Percentiles rank a stretch among this genome's conserved stretches.
These are phyloP conservation scores for Phtheirospermum japonicum DNA, from an alignment of 257 asterid species.

Conservation along the genomic window DNA sequence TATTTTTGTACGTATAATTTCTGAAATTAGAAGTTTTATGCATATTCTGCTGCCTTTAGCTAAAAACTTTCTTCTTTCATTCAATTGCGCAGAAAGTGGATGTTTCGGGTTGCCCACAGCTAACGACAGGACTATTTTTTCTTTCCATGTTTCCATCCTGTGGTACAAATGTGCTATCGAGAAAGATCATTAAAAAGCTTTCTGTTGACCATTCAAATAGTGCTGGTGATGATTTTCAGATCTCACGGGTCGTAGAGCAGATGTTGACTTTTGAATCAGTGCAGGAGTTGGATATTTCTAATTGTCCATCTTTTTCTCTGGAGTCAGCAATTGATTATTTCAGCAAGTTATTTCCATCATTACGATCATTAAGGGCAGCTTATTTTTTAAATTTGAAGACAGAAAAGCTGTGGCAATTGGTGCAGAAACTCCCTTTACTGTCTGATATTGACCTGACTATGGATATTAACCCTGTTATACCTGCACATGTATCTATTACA, in stretches of 20 bases:
- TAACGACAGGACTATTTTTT: conserved; percentile 49
- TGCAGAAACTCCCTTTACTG: conserved; percentile 53
- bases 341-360: conserved; percentile 71
- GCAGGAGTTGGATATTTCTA: conserved; percentile 77
- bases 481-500: conserved; percentile 45
- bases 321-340: conserved; percentile 55
- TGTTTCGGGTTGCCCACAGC: conserved; percentile 77
- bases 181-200: conserved; percentile 40
- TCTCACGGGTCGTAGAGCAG: conserved; percentile 34
- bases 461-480: conserved; percentile 64
- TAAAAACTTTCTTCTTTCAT: conserved; percentile 26
- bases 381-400: conserved; percentile 46
- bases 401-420: conserved; percentile 44
- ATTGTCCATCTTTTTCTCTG: conserved; percentile 64
- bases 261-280: conserved; percentile 59
- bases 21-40: conserved; percentile 7
- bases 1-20: neutral
- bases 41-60: conserved; percentile 27
- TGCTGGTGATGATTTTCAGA: conserved; percentile 27
- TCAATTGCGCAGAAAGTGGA: conserved; percentile 63
- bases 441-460: conserved; percentile 59
- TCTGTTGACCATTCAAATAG: conserved; percentile 31
- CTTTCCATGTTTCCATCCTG: conserved; percentile 50
- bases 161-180: conserved; percentile 32
- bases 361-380: conserved; percentile 64